Evolutionary conservation across 1,284 basidiomycete species (phyloP), one percentile per base, ranked within the genome.

Genomic region (Xerocomus cyaneibrunnescens): DNA sequence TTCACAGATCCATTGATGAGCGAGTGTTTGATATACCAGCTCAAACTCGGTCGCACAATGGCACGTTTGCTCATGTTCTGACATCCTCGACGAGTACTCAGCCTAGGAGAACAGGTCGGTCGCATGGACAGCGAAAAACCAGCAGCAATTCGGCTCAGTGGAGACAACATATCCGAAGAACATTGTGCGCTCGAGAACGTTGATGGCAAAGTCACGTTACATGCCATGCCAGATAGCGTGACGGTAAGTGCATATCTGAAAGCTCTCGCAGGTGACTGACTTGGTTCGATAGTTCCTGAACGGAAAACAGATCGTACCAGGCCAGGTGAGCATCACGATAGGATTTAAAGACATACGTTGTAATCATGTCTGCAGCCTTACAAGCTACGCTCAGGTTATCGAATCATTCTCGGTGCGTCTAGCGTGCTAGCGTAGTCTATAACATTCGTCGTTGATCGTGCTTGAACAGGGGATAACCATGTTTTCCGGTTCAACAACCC

Each of bases 401-500:
- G 96, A 38, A 94, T 99, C 62, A 98, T 99, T 68, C 79, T 99
- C 45, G 89, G 89, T 89, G 65, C 57, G 77, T 71, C 28, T 52
- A 17, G 21, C 3, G 21, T 30, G 30, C 21, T 27, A 43, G 36
- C 21, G 37, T 50, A 27, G 44, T 51, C 45, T 50, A 51, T 42
- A 52, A 50, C 52, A 25, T 37, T 50, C 14, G 23, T 40, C 19
- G 21, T 35, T 46, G 37, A 44, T 43, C 41, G 45, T 6, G 27
- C 22, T 46, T 35, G 28, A 34, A 34, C 56, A 91, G 95, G 96
- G 48, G 95, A 98, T 62, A 89, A 95, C 57, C 97, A 99, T 72
- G 94, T 98, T 50, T 99, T 99, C 72, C 85, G 96, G 16, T 98
- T 98, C 75, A 98, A 97, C 66, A 91, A 95, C 64, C 94, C 94